Conservation (phyloP, 1,284 basidiomycete genomes). For the Clitocybe nebularis region DNA sequence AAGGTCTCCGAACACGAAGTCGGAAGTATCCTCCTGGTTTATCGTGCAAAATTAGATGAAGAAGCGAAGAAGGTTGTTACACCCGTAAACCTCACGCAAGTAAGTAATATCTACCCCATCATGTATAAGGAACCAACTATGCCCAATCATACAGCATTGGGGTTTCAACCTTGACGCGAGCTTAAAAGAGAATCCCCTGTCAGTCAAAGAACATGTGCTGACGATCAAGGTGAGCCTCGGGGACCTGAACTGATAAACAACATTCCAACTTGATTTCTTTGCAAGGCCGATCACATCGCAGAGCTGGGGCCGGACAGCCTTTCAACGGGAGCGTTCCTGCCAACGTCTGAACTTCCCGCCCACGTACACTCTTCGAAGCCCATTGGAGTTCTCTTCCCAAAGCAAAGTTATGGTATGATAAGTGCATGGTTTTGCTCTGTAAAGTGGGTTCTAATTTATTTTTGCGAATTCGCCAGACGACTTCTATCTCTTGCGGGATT, state of each 20-base stretch:
- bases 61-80: conserved; percentile 44
- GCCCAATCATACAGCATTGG: conserved; percentile 53
- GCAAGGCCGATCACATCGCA: conserved; percentile 52
- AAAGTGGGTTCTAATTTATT: conserved; percentile 1
- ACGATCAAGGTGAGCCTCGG: conserved; percentile 50
- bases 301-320: conserved; percentile 48
- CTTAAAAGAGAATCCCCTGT: conserved; percentile 38
- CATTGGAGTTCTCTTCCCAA: conserved; percentile 56
- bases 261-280: too few relatives aligned
- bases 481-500: conserved; percentile 52
- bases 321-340: conserved; percentile 47
- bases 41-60: conserved; percentile 58
- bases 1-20: conserved; percentile 41
- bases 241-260: too few relatives aligned
- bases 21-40: conserved; percentile 62
- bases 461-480: conserved; percentile 41
- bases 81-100: conserved; percentile 72
- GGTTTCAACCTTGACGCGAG: conserved; percentile 77
- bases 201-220: conserved; percentile 54
- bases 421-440: conserved; percentile 2
- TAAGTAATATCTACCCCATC: conserved; percentile 21
- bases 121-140: not conserved
- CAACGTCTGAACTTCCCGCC: conserved; percentile 41
- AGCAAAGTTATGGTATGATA: conserved; percentile 53
- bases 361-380: conserved; percentile 49